These are phyloP conservation scores for Emmonsia crescens DNA, from an alignment of 2,329 filamentous ascomycete genomes.

Conservation along the genomic window DNA sequence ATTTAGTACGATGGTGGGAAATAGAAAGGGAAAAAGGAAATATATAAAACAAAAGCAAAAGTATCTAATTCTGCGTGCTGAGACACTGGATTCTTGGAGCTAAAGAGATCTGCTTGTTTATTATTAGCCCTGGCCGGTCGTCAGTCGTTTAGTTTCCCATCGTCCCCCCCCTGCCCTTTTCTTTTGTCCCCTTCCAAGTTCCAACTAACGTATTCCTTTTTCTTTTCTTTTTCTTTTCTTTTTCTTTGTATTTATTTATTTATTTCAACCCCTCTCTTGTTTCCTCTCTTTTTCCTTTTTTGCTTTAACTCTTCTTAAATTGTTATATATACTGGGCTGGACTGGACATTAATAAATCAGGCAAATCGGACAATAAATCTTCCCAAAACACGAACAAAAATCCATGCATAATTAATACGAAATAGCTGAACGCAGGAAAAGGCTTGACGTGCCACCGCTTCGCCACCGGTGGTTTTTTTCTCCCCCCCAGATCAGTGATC, in stretches of 20 bases:
- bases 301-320: background rate
- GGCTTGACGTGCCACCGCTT: background rate
- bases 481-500: background rate
- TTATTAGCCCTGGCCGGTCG: background rate
- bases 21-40: background rate
- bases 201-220: no score
- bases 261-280: background rate
- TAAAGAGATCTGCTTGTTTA: constrained; percentile 1
- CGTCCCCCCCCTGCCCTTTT: background rate
- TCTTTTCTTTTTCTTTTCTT: no score
- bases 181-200: no score
- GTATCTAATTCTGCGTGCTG: background rate
- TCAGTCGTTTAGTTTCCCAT: background rate
- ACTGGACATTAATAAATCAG: background rate
- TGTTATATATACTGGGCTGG: no score
- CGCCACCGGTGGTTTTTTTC: background rate
- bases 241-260: background rate
- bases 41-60: background rate
- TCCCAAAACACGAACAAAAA: no score
- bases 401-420: no score
- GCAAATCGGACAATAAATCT: background rate
- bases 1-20: background rate
- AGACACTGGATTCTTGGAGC: background rate
- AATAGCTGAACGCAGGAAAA: background rate
- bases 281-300: background rate